Evolutionary conservation across 805 yeast genomes (phyloP).

Genomic region (Saccharomycopsis capsularis): DNA sequence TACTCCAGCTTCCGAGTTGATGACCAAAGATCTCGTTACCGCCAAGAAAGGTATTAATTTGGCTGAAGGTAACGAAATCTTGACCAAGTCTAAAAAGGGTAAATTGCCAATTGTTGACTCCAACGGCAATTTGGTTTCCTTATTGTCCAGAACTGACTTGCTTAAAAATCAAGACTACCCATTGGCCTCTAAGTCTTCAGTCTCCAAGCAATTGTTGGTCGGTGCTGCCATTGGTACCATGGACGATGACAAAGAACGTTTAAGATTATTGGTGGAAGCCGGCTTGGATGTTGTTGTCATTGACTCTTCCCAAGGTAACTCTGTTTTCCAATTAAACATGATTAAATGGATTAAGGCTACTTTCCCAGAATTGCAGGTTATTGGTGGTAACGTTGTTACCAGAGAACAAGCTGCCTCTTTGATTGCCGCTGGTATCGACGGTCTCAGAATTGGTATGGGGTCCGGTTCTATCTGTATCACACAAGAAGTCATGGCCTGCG

Average conservation of each 20-base stretch:
- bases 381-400: conserved; percentile 98
- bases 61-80: conserved; percentile 80
- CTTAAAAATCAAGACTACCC: conserved; percentile 94
- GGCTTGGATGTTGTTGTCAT: conserved; percentile 94
- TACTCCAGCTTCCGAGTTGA: conserved; percentile 62
- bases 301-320: conserved; percentile 98
- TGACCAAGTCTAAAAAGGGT: conserved; percentile 93
- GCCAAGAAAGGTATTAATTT: conserved; percentile 78
- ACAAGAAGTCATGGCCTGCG: conserved; percentile 99
- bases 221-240: conserved; percentile 99
- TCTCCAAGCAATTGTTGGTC: conserved; percentile 92
- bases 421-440: conserved; percentile 95
- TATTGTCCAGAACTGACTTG: conserved; percentile 92
- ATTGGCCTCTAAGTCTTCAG: conserved; percentile 85
- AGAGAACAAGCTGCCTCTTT: conserved; percentile 97
- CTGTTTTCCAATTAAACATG: conserved; percentile 90
- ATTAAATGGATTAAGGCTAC: conserved; percentile 81
- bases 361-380: conserved; percentile 74
- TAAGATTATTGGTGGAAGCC: conserved; percentile 79
- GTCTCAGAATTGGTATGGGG: conserved; percentile 99
- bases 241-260: conserved; percentile 80
- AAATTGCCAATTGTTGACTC: conserved; percentile 89
- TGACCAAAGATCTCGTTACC: conserved; percentile 85
- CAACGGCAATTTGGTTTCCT: conserved; percentile 68
- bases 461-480: conserved; percentile 99